phyloP scores from a whole-genome alignment of 202 grass and related monocot genomes.

The Eragrostis tef region DNA sequence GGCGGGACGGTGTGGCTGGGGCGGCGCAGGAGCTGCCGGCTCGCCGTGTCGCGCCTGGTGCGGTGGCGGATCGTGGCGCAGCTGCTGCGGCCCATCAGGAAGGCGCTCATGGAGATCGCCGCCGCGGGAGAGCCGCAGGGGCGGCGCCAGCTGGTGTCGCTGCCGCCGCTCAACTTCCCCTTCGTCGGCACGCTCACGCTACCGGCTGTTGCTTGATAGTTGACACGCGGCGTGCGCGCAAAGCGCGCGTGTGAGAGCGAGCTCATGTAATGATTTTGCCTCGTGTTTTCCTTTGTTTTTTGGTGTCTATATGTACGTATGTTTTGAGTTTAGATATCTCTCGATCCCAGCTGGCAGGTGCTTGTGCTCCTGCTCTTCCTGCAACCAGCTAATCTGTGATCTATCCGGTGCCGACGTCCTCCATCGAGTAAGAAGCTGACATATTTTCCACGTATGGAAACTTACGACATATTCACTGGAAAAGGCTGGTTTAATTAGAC shows the following conservation, averaged over 20 bases:
- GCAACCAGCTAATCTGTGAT: constrained; percentile 3
- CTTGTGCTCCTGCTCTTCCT: neutral
- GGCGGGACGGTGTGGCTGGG: constrained; percentile 59
- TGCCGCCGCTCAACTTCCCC: constrained; percentile 55
- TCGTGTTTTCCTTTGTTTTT: constrained; percentile 1
- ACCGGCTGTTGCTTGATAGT: constrained; percentile 34
- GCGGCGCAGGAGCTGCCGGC: constrained; percentile 43
- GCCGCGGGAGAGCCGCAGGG: neutral
- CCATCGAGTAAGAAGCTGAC: neutral
- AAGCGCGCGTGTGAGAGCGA: neutral
- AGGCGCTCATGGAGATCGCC: constrained; percentile 53
- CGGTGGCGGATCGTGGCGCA: constrained; percentile 60
- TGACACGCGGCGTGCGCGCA: neutral
- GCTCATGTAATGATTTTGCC: constrained; percentile 31
- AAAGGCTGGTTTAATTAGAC: no score
- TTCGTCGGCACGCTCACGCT: constrained; percentile 61
- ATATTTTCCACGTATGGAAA: neutral
- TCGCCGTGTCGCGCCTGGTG: constrained; percentile 54
- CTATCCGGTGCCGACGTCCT: neutral
- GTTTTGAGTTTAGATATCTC: neutral
- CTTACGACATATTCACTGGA: neutral
- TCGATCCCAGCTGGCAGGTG: neutral
- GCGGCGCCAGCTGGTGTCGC: constrained; percentile 25
- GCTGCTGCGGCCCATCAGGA: constrained; percentile 60
- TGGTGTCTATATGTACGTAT: neutral